These are phyloP conservation scores for Fraxinus nigra DNA, from an alignment of 305 asterid genomes.

Conservation along the genomic window DNA sequence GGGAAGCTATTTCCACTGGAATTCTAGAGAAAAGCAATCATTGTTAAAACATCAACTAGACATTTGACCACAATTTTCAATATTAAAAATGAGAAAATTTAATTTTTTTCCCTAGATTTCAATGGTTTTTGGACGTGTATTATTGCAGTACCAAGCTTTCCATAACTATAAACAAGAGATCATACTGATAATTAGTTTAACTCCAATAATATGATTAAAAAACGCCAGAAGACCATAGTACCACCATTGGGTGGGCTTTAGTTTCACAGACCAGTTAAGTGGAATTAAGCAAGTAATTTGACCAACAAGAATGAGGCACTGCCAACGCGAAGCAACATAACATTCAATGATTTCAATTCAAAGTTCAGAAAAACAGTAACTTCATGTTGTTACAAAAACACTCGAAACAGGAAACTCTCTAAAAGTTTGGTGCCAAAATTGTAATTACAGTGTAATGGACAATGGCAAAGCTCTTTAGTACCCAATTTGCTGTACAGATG, in stretches of 20 bases:
- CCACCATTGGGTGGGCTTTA: constrained; percentile 9
- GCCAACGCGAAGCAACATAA: constrained; percentile 3
- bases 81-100: background rate
- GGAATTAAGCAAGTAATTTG: constrained; percentile 22
- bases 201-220: constrained; percentile 18
- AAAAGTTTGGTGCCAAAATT: constrained; percentile 6
- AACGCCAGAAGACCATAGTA: constrained; percentile 18
- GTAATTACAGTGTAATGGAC: background rate
- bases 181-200: constrained; percentile 8
- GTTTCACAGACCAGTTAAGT: constrained; percentile 18
- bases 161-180: background rate
- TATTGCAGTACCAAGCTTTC: background rate
- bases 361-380: constrained; percentile 1
- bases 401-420: constrained; percentile 15
- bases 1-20: background rate
- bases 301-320: constrained; percentile 14
- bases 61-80: background rate
- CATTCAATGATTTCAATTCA: constrained; percentile 7
- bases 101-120: background rate
- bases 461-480: constrained; percentile 16
- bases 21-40: background rate
- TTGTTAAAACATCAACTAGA: background rate
- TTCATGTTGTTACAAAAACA: constrained; percentile 12
- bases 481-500: constrained; percentile 12
- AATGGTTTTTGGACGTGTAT: background rate